These are phyloP conservation scores for Coemansia biformis DNA, from an alignment of 192 early-diverging fungal species.

Conservation along the genomic window DNA sequence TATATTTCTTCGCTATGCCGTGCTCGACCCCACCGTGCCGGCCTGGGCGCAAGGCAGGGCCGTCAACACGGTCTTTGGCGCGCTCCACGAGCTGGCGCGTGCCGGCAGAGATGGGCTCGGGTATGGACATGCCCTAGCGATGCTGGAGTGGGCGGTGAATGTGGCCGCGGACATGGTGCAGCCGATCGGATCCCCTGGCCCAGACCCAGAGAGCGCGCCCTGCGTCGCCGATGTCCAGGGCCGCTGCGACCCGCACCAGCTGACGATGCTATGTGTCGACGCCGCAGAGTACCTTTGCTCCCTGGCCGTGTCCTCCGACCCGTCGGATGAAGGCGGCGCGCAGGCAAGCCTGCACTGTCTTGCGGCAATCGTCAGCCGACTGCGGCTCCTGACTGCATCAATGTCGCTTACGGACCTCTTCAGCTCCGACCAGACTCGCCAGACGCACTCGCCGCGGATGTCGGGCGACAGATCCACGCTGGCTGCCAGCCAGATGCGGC, in stretches of 20 bases:
- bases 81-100: conserved; percentile 10
- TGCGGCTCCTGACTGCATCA: conserved; percentile 13
- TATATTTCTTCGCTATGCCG: conserved; percentile 9
- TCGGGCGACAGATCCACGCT: conserved; percentile 2
- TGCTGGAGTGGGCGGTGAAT: conserved; percentile 20
- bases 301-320: too few relatives aligned
- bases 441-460: conserved; percentile 2
- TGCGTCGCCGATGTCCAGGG: conserved; percentile 8
- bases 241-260: conserved; percentile 5
- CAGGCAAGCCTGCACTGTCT: neutral
- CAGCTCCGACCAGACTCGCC: neutral
- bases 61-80: conserved; percentile 6
- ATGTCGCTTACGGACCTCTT: conserved; percentile 2
- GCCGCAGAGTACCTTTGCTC: conserved; percentile 2
- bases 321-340: neutral
- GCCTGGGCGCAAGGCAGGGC: conserved; percentile 22
- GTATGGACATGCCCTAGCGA: too few relatives aligned
- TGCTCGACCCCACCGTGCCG: conserved; percentile 24
- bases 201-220: neutral
- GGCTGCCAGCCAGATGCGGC: neutral
- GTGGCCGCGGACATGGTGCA: conserved; percentile 4
- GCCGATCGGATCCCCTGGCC: neutral
- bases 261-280: conserved; percentile 7
- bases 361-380: neutral
- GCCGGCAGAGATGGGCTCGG: neutral